These are phyloP conservation scores for Candida silvicultrix DNA, from an alignment of 805 yeast genomes.

Conservation along the genomic window DNA sequence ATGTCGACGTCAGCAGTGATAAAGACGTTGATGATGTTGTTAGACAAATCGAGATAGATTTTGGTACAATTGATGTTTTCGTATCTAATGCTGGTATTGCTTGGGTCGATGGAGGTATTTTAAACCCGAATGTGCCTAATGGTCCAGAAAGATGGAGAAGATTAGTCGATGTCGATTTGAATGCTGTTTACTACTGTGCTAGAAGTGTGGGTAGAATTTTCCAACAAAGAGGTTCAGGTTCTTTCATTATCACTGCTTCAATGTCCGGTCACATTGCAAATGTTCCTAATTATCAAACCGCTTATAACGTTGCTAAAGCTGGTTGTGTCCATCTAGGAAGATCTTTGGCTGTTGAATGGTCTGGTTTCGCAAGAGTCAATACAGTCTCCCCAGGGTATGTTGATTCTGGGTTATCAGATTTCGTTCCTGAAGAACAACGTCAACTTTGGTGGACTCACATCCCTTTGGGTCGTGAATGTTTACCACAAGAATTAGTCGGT, in stretches of 20 bases:
- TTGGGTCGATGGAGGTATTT: conserved; percentile 62
- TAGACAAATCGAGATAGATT: conserved; percentile 46
- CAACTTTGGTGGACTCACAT: conserved; percentile 43
- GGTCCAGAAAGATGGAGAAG: conserved; percentile 56
- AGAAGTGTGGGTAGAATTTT: conserved; percentile 66
- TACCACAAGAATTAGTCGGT: conserved; percentile 69
- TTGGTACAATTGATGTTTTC: conserved; percentile 70
- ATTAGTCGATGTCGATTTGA: conserved; percentile 68
- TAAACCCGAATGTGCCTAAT: conserved; percentile 32
- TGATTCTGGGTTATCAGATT: conserved; percentile 57
- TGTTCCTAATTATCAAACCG: conserved; percentile 77
- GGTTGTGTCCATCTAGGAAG: conserved; percentile 64
- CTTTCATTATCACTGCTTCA: conserved; percentile 75
- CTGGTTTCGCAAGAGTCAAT: conserved; percentile 82
- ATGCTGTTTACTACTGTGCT: conserved; percentile 78
- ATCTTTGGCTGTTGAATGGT: conserved; percentile 83
- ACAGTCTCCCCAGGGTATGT: conserved; percentile 85
- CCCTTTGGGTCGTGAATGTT: conserved; percentile 73
- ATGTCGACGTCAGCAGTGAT: conserved; percentile 23
- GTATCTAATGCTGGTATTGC: conserved; percentile 90
- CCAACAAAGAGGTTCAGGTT: conserved; percentile 65
- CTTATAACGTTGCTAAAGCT: conserved; percentile 80
- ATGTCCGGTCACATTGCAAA: conserved; percentile 84
- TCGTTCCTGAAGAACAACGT: conserved; percentile 36
- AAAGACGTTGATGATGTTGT: conserved; percentile 23